Evolutionary conservation across 257 asterid species (phyloP).

Genomic region (Nicotiana sylvestris): DNA sequence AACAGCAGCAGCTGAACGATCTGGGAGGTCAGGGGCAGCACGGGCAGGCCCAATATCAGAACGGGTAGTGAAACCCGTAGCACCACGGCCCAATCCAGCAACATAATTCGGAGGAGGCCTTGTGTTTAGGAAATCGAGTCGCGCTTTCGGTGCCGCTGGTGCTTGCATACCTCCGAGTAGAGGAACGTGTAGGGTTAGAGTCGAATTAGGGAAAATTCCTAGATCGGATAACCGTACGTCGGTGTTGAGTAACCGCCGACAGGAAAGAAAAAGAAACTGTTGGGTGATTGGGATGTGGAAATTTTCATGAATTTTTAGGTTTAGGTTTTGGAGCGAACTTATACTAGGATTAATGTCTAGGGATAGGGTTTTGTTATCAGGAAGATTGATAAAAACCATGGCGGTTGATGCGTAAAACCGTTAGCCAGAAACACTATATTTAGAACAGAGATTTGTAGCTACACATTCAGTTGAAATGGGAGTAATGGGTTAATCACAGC

Average conservation of each 20-base stretch:
- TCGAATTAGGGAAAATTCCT: conserved; percentile 47
- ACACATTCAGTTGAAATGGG: too few relatives aligned
- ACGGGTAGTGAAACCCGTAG: conserved; percentile 92
- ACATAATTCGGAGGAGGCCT: conserved; percentile 79
- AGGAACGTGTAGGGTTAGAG: conserved; percentile 53
- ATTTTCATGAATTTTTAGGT: conserved; percentile 35
- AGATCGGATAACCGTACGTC: conserved; percentile 31
- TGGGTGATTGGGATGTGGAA: conserved; percentile 38
- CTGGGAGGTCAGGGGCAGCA: conserved; percentile 84
- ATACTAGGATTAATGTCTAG: conserved; percentile 45
- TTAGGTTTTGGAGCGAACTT: conserved; percentile 37
- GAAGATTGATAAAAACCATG: conserved; percentile 60
- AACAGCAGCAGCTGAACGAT: conserved; percentile 47
- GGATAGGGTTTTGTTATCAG: conserved; percentile 51
- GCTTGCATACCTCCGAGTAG: conserved; percentile 71
- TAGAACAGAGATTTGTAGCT: too few relatives aligned
- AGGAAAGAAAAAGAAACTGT: conserved; percentile 57
- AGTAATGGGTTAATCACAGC: too few relatives aligned
- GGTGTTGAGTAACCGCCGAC: conserved; percentile 39
- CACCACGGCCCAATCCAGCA: conserved; percentile 95
- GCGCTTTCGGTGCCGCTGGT: conserved; percentile 46
- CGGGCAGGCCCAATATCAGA: conserved; percentile 97
- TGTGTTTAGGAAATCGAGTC: conserved; percentile 56
- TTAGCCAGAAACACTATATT: too few relatives aligned
- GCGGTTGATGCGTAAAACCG: neutral